These are phyloP conservation scores for Euryodendron excelsum DNA, from an alignment of 148 eudicot genomes.

Conservation along the genomic window DNA sequence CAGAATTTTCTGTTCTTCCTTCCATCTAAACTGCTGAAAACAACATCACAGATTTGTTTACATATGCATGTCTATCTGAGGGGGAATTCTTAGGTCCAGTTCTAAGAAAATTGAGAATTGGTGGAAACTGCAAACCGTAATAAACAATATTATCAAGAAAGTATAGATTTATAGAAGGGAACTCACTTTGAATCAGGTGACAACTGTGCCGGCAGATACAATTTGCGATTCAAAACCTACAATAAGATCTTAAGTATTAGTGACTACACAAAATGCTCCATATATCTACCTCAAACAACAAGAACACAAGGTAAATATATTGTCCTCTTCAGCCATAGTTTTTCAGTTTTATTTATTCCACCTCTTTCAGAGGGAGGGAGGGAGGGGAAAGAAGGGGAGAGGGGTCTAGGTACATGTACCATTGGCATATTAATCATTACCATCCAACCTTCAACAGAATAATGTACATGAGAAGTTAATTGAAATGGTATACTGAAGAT, in stretches of 20 bases:
- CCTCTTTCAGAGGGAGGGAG: neutral
- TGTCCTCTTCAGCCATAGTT: conserved; percentile 13
- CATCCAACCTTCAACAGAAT: neutral
- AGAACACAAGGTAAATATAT: neutral
- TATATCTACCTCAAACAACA: neutral
- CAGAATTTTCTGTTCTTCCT: too few relatives aligned
- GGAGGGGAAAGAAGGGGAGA: too few relatives aligned
- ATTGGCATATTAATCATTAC: neutral
- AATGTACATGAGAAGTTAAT: neutral
- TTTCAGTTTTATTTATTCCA: neutral
- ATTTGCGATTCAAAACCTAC: conserved; percentile 92
- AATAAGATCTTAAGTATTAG: conserved; percentile 11
- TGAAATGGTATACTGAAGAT: neutral
- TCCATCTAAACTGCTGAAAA: too few relatives aligned
- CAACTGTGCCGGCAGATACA: conserved; percentile 88
- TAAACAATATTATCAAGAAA: too few relatives aligned
- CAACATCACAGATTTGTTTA: too few relatives aligned
- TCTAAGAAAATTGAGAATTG: too few relatives aligned
- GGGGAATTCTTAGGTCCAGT: too few relatives aligned
- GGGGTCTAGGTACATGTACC: neutral
- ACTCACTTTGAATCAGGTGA: conserved; percentile 66
- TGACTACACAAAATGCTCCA: conserved; percentile 7
- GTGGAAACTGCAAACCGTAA: too few relatives aligned
- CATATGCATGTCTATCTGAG: too few relatives aligned
- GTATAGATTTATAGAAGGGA: neutral